Base-by-base conservation (phyloP, 768 basidiomycete species). In the Gelatoporia subvermispora region DNA sequence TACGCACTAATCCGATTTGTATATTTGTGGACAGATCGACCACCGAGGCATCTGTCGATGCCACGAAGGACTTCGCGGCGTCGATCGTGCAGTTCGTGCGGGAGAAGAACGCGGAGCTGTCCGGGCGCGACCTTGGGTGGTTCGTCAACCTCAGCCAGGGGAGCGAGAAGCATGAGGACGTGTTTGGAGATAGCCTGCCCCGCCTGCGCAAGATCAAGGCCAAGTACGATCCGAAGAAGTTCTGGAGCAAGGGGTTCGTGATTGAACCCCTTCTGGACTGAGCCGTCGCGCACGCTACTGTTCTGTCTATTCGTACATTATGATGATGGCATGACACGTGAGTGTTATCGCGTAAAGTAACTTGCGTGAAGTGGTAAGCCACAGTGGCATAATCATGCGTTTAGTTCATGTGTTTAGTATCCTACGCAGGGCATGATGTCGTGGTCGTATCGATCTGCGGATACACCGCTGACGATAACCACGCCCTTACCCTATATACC, bases 221-320 rank as follows among this genome's bases (percentile, higher is more conserved):
- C 0, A 61, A 62, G 47, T 69, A 65, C 47, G 66, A 69, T 44
- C 66, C 66, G 16, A 57, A 53, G 35, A 62, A 60, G 31, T 53
- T 67, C 7, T 68, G 58, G 56, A 57, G 47, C 35, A 63, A 57
- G 49, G 60, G 60, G 2, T 56, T 49, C 16, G 51, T 52, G 7
- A 64, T 66, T 28, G 58, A 64, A 41, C 62, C 65, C 5, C 42
- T 44, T 3, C n/a, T 35, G 10, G 46, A 52, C 34, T 48, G 37
- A 17, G n/a, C n/a, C n/a, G n/a, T n/a, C n/a, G n/a, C n/a, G n/a
- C n/a, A n/a, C n/a, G n/a, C n/a, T n/a, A n/a, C n/a, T n/a, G n/a
- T n/a, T n/a, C n/a, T n/a, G n/a, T n/a, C n/a, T n/a, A n/a, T n/a
- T n/a, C n/a, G n/a, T n/a, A n/a, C n/a, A n/a, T n/a, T n/a, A n/a